Evolutionary conservation across 2,329 filamentous ascomycete genomes (phyloP).

Genomic region (Pleomassaria siparia): DNA sequence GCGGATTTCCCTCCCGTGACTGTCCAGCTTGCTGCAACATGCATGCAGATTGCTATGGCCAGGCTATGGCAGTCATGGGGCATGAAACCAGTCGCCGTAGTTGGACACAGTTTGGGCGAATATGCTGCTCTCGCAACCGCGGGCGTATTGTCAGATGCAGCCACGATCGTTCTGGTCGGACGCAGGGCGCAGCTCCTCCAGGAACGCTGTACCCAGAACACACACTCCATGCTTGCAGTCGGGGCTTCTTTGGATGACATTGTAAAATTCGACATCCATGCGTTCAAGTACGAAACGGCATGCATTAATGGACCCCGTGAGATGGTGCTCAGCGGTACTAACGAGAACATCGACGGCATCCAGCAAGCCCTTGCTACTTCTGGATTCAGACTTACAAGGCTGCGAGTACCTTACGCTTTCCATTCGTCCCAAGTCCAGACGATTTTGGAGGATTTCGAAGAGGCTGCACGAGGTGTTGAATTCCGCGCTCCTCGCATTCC

Average conservation of each 20-base stretch:
- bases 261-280: conserved; percentile 7
- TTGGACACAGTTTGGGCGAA: conserved; percentile 41
- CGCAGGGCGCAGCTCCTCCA: conserved; percentile 36
- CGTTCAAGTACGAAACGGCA: conserved; percentile 15
- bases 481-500: conserved; percentile 25
- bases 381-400: conserved; percentile 1
- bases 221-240: conserved; percentile 34
- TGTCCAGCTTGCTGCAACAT: conserved; percentile 44
- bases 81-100: conserved; percentile 13
- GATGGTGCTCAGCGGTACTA: conserved; percentile 26
- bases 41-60: conserved; percentile 41
- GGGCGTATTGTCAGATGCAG: conserved; percentile 37
- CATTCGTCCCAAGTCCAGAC: conserved; percentile 39
- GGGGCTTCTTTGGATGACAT: conserved; percentile 10
- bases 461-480: conserved; percentile 25
- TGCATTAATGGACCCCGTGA: conserved; percentile 31
- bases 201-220: conserved; percentile 20
- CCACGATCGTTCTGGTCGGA: conserved; percentile 41
- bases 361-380: not conserved
- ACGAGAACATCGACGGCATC: conserved; percentile 5
- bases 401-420: conserved; percentile 16
- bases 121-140: conserved; percentile 42
- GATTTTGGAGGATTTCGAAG: conserved; percentile 44
- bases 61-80: conserved; percentile 13
- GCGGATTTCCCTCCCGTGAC: not conserved